Evolutionary conservation across 345 rosid species (phyloP), one percentile per base, ranked within the genome.

Genomic region (Hibiscus trionum): DNA sequence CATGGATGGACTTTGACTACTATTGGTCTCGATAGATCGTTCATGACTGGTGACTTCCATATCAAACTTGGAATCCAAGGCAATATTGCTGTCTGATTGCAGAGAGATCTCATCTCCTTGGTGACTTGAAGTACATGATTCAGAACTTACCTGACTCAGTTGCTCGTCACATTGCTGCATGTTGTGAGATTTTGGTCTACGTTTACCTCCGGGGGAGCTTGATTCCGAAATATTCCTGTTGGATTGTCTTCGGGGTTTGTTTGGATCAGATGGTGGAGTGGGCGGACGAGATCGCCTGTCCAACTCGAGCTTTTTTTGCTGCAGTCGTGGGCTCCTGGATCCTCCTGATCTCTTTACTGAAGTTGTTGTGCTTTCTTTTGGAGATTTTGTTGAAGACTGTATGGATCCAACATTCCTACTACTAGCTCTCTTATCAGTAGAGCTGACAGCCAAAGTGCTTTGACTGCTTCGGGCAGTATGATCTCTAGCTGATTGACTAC

Each of bases 231-330:
- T 57, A 57, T 87, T 83, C 78, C 77, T 47, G 74, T 73, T 84
- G 66, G 76, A 62, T 56, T 77, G 86, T 79, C 86, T 86, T 81
- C 84, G 83, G 46, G 91, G 77, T 78, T 83, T 90, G 61, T 66
- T 84, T 55, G 83, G 77, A 82, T 90, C 93, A 78, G 88, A 78
- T 11, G 93, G 95, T 74, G 93, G 56, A 78, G 91, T 86, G 39
- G 97, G 98, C 26, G 98, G 92, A 44, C 96, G 86, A 68, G 95
- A 86, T 64, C 83, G 89, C 78, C 77, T 88, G 79, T 90, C 92
- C 65, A 80, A 67, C 70, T 88, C 97, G 63, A 79, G 72, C 76
- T 85, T 94, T 83, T 81, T 91, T 78, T 84, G 97, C 78, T 84
- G 96, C 81, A 90, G 74, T 76, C 96, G 85, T 37, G 92, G 96